Conservation (phyloP, 2,329 filamentous ascomycete species). For the Hymenoscyphus linearis region DNA sequence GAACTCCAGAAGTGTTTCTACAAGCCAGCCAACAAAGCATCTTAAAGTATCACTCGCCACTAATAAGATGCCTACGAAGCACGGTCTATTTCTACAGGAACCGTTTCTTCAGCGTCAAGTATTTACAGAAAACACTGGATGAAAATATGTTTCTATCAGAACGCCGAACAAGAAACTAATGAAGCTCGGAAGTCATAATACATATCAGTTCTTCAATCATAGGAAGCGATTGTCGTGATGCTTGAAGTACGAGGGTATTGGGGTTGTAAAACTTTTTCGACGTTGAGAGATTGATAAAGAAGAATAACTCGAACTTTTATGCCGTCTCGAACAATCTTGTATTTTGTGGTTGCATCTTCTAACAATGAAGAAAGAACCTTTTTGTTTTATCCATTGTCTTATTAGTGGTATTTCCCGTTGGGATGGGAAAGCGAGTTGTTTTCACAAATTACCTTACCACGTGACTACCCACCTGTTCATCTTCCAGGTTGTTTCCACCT, state of each 20-base stretch:
- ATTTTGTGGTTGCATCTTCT: neutral
- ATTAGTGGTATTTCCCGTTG: neutral
- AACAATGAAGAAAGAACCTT: neutral
- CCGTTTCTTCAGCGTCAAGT: neutral
- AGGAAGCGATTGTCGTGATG: neutral
- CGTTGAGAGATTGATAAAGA: neutral
- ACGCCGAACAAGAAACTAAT: neutral
- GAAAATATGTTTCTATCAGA: too few species aligned
- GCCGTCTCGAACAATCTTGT: neutral
- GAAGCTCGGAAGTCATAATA: neutral
- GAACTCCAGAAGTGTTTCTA: neutral
- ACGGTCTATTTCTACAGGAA: neutral
- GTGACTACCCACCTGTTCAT: too few species aligned
- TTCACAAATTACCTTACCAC: neutral
- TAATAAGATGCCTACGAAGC: neutral
- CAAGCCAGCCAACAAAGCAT: neutral
- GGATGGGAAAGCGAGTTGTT: neutral
- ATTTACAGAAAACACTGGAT: neutral
- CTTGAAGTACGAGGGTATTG: neutral
- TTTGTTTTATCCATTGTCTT: neutral
- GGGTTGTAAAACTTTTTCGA: neutral
- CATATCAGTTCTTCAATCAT: neutral
- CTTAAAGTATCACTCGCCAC: neutral
- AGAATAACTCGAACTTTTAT: neutral
- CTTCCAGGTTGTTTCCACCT: too few species aligned